Base-by-base conservation (phyloP, 1,284 basidiomycete genomes). In the Limonomyces culmigenus region DNA sequence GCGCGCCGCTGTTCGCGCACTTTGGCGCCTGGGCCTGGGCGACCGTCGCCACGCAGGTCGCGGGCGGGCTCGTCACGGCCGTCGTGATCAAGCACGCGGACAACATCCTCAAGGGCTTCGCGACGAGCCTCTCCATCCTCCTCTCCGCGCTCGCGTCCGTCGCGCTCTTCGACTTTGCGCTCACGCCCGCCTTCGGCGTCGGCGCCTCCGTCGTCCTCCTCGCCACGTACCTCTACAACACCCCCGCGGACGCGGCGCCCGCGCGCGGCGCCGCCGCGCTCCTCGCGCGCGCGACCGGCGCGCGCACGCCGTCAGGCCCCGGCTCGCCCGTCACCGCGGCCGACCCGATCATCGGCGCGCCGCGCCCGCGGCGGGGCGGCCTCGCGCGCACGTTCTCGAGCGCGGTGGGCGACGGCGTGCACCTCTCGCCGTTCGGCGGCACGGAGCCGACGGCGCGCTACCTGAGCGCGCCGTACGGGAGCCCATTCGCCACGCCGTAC, bases 51-150 rank as follows among this genome's bases (percentile, higher is more conserved):
- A 80, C 85, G 15, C 91, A 96, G 58, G 88, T 91, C 6, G 56
- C 91, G 20, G 91, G 91, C 14, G 91, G 92, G 2, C 63, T 96
- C 33, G 65, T 93, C 46, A 95, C 92, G 1, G 89, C 91, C 2
- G 59, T 84, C 52, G 79, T 84, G 34, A 84, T 84, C 65, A 84
- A 84, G 53, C 81, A 86, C 52, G 74, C 83, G 35, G 83, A 86
- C 56, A 88, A 88, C 57, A 88, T 87, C 47, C 65, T 85, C 52
- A 92, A 93, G 55, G 87, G 92, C 25, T 96, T 96, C 50, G 92
- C 92, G 11, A 93, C 91, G 3, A 86, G 79, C 44, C 63, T 96
- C 43, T 83, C 80, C 51, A 95, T 96, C 54, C 74, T 96, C 47
- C 70, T 96, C 44, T 92, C 88, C 34, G 95, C 93, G 68, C 65